A percentile compares a stretch with the other conserved stretches of the same genome.
Evolutionary conservation across 169 alveolate species (phyloP).

Genomic region (Babesia caballi): DNA sequence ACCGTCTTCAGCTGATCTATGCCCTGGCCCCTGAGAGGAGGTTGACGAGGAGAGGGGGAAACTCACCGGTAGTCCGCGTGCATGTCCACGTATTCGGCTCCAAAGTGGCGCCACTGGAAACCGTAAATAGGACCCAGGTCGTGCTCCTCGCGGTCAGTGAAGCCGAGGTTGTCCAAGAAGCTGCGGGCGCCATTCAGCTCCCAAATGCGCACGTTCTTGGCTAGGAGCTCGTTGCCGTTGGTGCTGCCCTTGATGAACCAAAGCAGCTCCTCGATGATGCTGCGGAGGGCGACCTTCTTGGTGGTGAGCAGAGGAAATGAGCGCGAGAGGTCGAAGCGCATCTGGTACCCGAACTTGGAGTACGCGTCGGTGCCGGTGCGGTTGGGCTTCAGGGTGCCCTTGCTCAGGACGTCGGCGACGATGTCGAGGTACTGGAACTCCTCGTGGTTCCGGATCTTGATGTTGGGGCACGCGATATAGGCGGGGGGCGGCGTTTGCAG

Average conservation of each 20-base stretch:
- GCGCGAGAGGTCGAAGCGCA: constrained; percentile 90
- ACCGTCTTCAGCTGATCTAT: constrained; percentile 89
- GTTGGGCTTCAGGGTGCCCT: constrained; percentile 88
- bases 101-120: constrained; percentile 97
- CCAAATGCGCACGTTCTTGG: constrained; percentile 94
- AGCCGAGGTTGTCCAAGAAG: constrained; percentile 90
- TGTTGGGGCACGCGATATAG: constrained; percentile 67
- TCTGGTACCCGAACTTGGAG: constrained; percentile 89
- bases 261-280: constrained; percentile 91
- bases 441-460: constrained; percentile 78
- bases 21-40: constrained; percentile 83
- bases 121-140: constrained; percentile 98
- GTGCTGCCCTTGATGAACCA: constrained; percentile 96
- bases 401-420: constrained; percentile 85
- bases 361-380: constrained; percentile 89
- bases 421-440: constrained; percentile 92
- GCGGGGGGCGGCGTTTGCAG: constrained; percentile 9
- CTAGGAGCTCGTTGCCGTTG: constrained; percentile 89
- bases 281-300: constrained; percentile 91
- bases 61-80: constrained; percentile 81
- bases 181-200: constrained; percentile 96
- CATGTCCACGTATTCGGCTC: constrained; percentile 90
- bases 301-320: constrained; percentile 96
- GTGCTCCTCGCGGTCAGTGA: constrained; percentile 91
- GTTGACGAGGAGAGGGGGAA: neutral